Base-by-base conservation (phyloP, 176 grass and related monocot species). In the Carex myosuroides region DNA sequence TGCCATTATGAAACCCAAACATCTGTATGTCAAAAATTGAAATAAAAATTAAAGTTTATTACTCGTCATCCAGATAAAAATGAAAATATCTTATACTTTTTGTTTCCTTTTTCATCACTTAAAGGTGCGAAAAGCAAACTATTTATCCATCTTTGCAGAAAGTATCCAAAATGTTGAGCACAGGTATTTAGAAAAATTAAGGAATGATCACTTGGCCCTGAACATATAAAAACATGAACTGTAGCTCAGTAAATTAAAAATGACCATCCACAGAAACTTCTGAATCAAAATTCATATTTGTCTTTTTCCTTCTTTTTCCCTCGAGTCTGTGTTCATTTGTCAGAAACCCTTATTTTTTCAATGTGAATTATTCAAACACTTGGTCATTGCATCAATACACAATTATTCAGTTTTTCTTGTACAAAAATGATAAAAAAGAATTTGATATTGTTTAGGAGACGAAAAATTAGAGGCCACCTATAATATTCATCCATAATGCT, bases 1-100 rank as follows among this genome's bases (percentile, higher is more conserved):
- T 85, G 91, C 86, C 92, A 95, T 98, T 71, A 98, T 95, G 85
- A 98, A 95, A 70, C 91, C 95, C 88, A 90, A 84, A 81, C 92
- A 98, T 90, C 95, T 98, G 86, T 54, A 82, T 24, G 62, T 64
- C 63, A 56, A 62, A 59, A 67, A 56, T 26, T 87, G 61, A 85
- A 80, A 80, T 3, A 79, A 21, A 85, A 85, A 55, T 81, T 14
- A 84, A 79, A 67, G 0, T 76, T 82, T 60, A 24, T 69, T 60
- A 66, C 53, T 66, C 18, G 22, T 75, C 11, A 76, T 76, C 46
- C 22, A 76, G 22, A 54, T 26, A 52, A 73, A 73, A 86, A 68
- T 69, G 69, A 63, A 73, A 48, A 33, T 18, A 55, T 72, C 5
- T 18, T 18, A 78, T 81, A 29, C 7, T 32, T n/a, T n/a, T 60